phyloP scores from a whole-genome alignment of 225 moss, liverwort and hornwort species.

The Sphagnum tenellum region DNA sequence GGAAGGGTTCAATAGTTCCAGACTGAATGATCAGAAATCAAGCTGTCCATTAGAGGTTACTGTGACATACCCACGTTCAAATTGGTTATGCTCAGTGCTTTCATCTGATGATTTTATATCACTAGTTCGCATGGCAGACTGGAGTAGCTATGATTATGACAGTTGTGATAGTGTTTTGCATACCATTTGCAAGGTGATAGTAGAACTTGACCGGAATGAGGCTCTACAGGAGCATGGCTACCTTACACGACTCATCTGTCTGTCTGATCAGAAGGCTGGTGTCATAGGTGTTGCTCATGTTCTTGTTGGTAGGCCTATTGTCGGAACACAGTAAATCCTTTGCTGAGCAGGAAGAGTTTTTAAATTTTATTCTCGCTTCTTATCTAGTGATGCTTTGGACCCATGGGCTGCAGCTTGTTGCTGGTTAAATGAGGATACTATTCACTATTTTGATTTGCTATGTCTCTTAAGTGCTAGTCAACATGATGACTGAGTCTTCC shows the following conservation, averaged over 20 bases:
- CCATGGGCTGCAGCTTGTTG: too few relatives aligned
- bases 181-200: constrained; percentile 67
- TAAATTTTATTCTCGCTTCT: too few relatives aligned
- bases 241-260: constrained; percentile 37
- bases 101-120: constrained; percentile 53
- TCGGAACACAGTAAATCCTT: too few relatives aligned
- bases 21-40: too few relatives aligned
- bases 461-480: too few relatives aligned
- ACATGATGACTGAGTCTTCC: too few relatives aligned
- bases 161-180: constrained; percentile 56
- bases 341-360: too few relatives aligned
- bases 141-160: constrained; percentile 87
- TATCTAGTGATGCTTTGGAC: too few relatives aligned
- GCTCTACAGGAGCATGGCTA: constrained; percentile 73
- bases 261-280: constrained; percentile 67
- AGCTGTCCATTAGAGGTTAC: constrained; percentile 1
- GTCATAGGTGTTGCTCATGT: constrained; percentile 78
- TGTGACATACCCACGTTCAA: constrained; percentile 70
- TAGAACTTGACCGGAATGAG: constrained; percentile 85
- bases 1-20: too few relatives aligned
- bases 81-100: constrained; percentile 52
- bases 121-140: constrained; percentile 76
- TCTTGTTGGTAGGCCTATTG: constrained; percentile 51
- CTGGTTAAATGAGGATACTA: too few relatives aligned
- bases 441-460: too few relatives aligned